Percentiles rank a stretch among this genome's conserved stretches.
Conservation (phyloP, 2,329 filamentous ascomycete species). For the Reticulascus tulasneorum region DNA sequence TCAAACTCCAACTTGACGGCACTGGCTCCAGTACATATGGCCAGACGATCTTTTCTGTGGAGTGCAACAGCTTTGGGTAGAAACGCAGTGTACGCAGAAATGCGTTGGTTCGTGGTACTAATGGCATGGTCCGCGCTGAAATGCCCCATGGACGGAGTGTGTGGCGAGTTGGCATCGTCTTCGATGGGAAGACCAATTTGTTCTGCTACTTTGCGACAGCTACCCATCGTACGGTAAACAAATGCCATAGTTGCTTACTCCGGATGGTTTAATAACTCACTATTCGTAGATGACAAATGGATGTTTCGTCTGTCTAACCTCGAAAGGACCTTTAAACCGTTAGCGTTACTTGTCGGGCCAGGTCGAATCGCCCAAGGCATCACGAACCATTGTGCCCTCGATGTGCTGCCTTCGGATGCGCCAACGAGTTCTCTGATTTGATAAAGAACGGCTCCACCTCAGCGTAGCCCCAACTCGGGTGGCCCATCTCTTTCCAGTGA, state of each 20-base stretch:
- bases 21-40: slow-evolving; percentile 24
- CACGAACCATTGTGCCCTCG: slow-evolving; percentile 24
- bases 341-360: no score
- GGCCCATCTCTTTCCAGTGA: slow-evolving; percentile 23
- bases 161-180: slow-evolving; percentile 23
- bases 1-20: slow-evolving; percentile 23
- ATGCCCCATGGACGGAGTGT: slow-evolving; percentile 20
- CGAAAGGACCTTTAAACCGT: no score
- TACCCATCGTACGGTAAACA: no score
- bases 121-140: slow-evolving; percentile 24
- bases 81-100: slow-evolving; percentile 23
- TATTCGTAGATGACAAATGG: no score
- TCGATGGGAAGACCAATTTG: slow-evolving; percentile 21
- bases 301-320: no score
- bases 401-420: slow-evolving; percentile 9
- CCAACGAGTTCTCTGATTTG: slow-evolving; percentile 20
- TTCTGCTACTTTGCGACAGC: slow-evolving; percentile 18
- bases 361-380: no score
- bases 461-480: slow-evolving; percentile 29
- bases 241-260: no score
- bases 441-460: slow-evolving; percentile 28
- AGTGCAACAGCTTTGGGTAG: slow-evolving; percentile 18
- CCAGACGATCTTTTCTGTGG: slow-evolving; percentile 17
- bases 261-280: no score
- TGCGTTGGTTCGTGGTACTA: slow-evolving; percentile 17